Evolutionary conservation across 495 filamentous ascomycete genomes (phyloP).

Genomic region (Thermothielavioides terrestris): DNA sequence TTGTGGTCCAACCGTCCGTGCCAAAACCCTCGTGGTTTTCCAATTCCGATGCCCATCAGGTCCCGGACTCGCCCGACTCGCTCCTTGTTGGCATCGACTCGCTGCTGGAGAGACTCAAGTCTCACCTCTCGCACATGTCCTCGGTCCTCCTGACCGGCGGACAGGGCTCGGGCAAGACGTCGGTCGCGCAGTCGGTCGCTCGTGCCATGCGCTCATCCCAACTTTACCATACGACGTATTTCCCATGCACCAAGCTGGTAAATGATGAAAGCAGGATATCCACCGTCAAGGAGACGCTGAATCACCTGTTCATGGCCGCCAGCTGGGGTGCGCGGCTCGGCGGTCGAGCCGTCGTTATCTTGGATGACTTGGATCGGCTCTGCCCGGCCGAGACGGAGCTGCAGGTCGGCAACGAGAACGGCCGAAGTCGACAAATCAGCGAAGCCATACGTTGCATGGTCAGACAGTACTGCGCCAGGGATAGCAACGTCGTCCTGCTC

Average conservation of each 20-base stretch:
- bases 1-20: slow-evolving; percentile 65
- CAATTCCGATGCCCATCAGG: slow-evolving; percentile 40
- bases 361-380: slow-evolving; percentile 88
- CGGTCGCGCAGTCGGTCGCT: slow-evolving; percentile 53
- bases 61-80: slow-evolving; percentile 44
- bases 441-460: slow-evolving; percentile 78
- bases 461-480: slow-evolving; percentile 62
- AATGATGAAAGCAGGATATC: slow-evolving; percentile 82
- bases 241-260: slow-evolving; percentile 72
- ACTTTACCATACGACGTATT: slow-evolving; percentile 71
- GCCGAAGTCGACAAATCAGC: slow-evolving; percentile 82
- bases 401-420: slow-evolving; percentile 85
- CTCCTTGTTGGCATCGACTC: slow-evolving; percentile 79
- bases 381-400: slow-evolving; percentile 90
- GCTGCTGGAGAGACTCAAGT: slow-evolving; percentile 58
- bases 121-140: slow-evolving; percentile 70
- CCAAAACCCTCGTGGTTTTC: slow-evolving; percentile 47
- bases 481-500: slow-evolving; percentile 73
- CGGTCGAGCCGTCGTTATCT: slow-evolving; percentile 70
- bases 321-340: slow-evolving; percentile 82
- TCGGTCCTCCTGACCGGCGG: slow-evolving; percentile 85
- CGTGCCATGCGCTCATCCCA: slow-evolving; percentile 54
- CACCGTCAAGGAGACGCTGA: slow-evolving; percentile 81
- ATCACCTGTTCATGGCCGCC: slow-evolving; percentile 74
- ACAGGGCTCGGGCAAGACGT: slow-evolving; percentile 81